Evolutionary conservation across 2,329 filamentous ascomycete genomes (phyloP).

Genomic region (Lasiodiplodia sp.): DNA sequence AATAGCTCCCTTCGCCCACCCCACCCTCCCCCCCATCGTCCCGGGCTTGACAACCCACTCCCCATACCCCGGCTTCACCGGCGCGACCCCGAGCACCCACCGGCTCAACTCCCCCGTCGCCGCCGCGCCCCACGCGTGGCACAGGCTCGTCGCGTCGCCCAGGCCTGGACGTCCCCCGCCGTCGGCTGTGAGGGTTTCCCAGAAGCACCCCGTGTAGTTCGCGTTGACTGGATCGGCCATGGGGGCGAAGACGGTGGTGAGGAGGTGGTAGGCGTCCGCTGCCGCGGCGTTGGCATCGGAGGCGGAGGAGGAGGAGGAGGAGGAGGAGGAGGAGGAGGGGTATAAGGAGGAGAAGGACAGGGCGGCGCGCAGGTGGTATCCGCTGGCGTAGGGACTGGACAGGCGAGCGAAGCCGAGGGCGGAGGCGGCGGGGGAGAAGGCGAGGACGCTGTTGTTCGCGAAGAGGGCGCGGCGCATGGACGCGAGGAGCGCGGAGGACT

Average conservation of each 20-base stretch:
- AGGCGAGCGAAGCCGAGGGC: slow-evolving; percentile 33
- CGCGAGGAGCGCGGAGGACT: slow-evolving; percentile 24
- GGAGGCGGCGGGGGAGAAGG: slow-evolving; percentile 33
- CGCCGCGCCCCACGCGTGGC: slow-evolving; percentile 45
- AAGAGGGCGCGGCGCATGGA: slow-evolving; percentile 33
- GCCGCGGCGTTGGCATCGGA: too few species aligned
- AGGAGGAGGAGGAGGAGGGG: too few species aligned
- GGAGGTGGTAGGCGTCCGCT: too few species aligned
- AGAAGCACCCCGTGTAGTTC: slow-evolving; percentile 43
- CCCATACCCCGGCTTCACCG: not conserved
- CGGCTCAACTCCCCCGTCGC: slow-evolving; percentile 44
- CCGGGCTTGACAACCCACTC: not conserved
- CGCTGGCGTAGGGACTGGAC: slow-evolving; percentile 41
- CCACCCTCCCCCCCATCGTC: not conserved
- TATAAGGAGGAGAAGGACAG: too few species aligned
- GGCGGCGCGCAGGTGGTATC: slow-evolving; percentile 42
- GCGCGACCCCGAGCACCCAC: slow-evolving; percentile 38
- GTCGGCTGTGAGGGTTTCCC: slow-evolving; percentile 39
- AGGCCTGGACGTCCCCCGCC: slow-evolving; percentile 37
- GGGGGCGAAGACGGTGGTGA: slow-evolving; percentile 34
- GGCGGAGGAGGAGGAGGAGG: too few species aligned
- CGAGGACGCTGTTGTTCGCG: slow-evolving; percentile 34
- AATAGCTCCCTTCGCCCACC: not conserved
- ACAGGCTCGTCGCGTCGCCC: slow-evolving; percentile 40
- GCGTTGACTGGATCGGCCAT: slow-evolving; percentile 37